Base-by-base conservation (phyloP, 2,329 filamentous ascomycete species). In the Parafenestella ontariensis region DNA sequence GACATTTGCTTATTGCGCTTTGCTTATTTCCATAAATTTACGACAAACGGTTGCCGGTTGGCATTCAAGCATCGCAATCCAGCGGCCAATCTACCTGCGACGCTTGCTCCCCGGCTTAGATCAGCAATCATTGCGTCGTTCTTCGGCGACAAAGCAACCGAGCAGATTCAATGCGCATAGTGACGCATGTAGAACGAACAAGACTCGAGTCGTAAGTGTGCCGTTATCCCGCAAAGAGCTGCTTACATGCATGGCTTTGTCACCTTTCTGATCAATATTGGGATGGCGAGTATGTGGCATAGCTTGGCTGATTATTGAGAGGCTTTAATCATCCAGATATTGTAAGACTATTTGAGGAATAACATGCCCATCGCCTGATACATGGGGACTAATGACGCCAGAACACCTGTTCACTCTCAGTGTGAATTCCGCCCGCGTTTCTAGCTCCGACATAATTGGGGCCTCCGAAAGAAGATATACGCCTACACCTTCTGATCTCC, bases 161-260 rank as follows among this genome's bases (percentile, higher is more conserved):
- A 34, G 15, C 31, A 34, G 31, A 34, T 34, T 34, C 13, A 17
- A 34, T 34, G 31, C 31, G 13, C 15, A 34, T 34, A 34, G 4
- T 34, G 15, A n/a, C n/a, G 13, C 31, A 13, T 34, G 13, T n/a
- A 34, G 31, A n/a, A n/a, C 31, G 31, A 34, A 15, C 31, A 34
- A 34, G 31, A 34, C 13, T 40, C 20, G 37, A 40, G 21, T 24
- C 7, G 33, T 21, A 23, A 46, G 10, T 41, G 42, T 41, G 42
- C 18, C 29, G 40, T 28, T n/a, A 15, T 57, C 31, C 47, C 36
- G 40, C n/a, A 13, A 36, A 26, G 50, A 11, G 11, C 42, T 33
- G 47, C 56, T 56, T 49, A 44, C 54, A 29, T 43, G 46, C 33
- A 42, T 34, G 21, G 31, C 50, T 54, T 52, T 52, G 49, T 52